Evolutionary conservation across 1,284 basidiomycete species (phyloP).

Genomic region (Psilocybe mexicana): DNA sequence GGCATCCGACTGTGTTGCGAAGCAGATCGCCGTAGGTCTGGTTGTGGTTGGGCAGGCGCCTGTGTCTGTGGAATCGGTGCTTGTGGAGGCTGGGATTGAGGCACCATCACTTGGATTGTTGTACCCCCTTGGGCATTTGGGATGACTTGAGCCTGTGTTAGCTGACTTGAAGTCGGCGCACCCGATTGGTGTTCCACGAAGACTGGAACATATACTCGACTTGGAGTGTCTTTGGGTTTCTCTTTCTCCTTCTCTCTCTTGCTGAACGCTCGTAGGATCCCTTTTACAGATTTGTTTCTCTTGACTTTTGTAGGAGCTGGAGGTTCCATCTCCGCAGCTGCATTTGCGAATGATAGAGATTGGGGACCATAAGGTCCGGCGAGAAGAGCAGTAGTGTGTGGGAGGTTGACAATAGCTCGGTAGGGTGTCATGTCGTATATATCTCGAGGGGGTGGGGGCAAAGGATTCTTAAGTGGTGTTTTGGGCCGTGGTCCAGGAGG

Average conservation of each 20-base stretch:
- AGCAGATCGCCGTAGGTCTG: conserved; percentile 9
- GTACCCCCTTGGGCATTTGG: background rate
- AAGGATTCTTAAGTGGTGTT: conserved; percentile 41
- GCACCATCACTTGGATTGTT: background rate
- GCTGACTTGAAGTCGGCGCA: background rate
- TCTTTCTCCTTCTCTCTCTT: conserved; percentile 25
- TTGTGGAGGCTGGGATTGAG: background rate
- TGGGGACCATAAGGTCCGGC: conserved; percentile 27
- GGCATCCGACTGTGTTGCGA: conserved; percentile 11
- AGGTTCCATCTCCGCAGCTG: conserved; percentile 8
- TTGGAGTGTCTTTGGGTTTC: conserved; percentile 22
- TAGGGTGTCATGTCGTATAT: conserved; percentile 52
- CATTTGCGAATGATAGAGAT: background rate
- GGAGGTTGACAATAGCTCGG: conserved; percentile 45
- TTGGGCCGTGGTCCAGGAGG: conserved; percentile 20
- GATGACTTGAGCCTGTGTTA: background rate
- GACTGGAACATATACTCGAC: conserved; percentile 31
- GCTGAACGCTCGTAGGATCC: conserved; percentile 34
- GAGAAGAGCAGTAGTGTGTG: conserved; percentile 42
- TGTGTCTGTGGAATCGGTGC: background rate
- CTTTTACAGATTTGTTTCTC: conserved; percentile 30
- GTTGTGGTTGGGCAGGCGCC: background rate
- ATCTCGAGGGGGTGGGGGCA: conserved; percentile 51
- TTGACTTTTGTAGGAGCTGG: conserved; percentile 12
- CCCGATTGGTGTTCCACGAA: conserved; percentile 22